These are phyloP conservation scores for Ambrosiella beaveri DNA, from an alignment of 2,329 filamentous ascomycete species.

Conservation along the genomic window DNA sequence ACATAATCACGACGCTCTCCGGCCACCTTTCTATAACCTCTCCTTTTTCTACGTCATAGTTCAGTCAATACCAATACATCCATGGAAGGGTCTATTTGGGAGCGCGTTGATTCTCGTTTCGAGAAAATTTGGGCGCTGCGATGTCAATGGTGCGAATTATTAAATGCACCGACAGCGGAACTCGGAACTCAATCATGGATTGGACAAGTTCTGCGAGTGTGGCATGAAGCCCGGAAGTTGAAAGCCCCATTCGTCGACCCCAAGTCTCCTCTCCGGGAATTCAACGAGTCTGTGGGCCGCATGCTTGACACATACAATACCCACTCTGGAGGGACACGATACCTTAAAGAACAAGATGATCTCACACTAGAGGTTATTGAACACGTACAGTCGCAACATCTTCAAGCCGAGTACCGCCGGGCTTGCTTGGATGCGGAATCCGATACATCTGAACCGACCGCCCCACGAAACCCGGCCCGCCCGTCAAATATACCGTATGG, in stretches of 20 bases:
- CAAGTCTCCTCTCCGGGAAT: slow-evolving; percentile 31
- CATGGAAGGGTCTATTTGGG: slow-evolving; percentile 10
- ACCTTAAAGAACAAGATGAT: slow-evolving; percentile 3
- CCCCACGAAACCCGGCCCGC: not conserved
- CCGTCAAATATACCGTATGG: not conserved
- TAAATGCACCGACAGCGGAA: slow-evolving; percentile 3
- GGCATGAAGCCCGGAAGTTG: slow-evolving; percentile 4
- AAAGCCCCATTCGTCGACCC: slow-evolving; percentile 9
- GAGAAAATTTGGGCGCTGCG: slow-evolving; percentile 7
- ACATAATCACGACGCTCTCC: not conserved
- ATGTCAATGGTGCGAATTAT: slow-evolving; percentile 4
- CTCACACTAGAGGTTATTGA: slow-evolving; percentile 11
- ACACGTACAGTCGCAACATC: not conserved
- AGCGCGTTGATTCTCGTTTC: slow-evolving; percentile 7
- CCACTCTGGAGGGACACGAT: not conserved
- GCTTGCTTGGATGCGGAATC: slow-evolving; percentile 2
- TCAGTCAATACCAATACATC: not conserved
- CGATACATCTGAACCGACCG: not conserved
- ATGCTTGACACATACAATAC: slow-evolving; percentile 15
- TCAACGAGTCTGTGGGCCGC: slow-evolving; percentile 32
- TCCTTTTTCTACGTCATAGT: not conserved
- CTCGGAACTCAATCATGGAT: slow-evolving; percentile 8
- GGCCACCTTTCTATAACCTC: not conserved
- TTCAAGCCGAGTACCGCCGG: slow-evolving; percentile 8
- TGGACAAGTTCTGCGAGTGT: slow-evolving; percentile 4